phyloP scores from a whole-genome alignment of 2,329 filamentous ascomycete genomes.

The Neoarthrinium moseri region DNA sequence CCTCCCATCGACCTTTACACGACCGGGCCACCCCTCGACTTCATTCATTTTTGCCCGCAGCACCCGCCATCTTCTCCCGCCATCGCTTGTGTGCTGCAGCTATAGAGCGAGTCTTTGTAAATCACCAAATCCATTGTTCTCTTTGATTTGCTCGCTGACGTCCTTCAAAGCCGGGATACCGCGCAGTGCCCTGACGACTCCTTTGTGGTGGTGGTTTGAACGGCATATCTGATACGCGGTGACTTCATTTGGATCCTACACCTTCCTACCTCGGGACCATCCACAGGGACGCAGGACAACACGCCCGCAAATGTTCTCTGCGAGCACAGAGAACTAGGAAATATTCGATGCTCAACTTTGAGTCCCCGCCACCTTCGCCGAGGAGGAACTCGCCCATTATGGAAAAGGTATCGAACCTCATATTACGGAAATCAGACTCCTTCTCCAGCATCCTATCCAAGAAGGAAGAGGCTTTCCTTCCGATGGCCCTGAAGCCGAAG shows the following conservation, averaged over 20 bases:
- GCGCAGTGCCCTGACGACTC: no score
- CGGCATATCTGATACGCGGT: not conserved
- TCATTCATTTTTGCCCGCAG: not conserved
- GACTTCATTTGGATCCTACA: not conserved
- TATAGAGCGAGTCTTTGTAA: not conserved
- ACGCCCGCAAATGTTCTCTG: not conserved
- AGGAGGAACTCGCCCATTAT: constrained; percentile 13
- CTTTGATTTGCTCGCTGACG: not conserved
- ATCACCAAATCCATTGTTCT: not conserved
- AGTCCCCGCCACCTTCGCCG: not conserved
- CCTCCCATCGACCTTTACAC: not conserved
- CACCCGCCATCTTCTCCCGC: no score
- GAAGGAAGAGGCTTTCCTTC: constrained; percentile 27
- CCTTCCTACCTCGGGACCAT: not conserved
- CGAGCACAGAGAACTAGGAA: not conserved
- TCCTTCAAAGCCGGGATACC: not conserved
- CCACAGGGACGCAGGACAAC: not conserved
- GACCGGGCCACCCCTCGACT: not conserved
- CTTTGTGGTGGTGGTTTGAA: not conserved
- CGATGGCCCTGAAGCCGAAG: constrained; percentile 30
- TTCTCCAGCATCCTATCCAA: constrained; percentile 15
- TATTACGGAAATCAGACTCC: constrained; percentile 20
- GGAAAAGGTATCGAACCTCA: constrained; percentile 22
- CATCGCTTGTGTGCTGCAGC: not conserved
- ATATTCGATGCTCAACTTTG: constrained; percentile 1